These are phyloP conservation scores for Botrytis hyacinthi DNA, from an alignment of 2,329 filamentous ascomycete genomes.

Conservation along the genomic window DNA sequence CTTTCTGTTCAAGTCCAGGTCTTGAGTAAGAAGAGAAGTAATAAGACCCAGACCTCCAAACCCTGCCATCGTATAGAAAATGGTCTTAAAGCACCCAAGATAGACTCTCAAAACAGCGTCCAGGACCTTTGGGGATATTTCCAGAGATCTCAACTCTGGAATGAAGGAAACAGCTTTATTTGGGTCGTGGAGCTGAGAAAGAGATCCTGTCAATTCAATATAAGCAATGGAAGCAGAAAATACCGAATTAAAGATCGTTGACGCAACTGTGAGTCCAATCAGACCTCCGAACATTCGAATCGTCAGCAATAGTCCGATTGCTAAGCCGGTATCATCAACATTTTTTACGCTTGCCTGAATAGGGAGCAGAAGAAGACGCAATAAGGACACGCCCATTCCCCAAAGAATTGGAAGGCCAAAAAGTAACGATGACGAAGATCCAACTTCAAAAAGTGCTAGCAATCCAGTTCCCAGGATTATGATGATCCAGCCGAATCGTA, in stretches of 20 bases:
- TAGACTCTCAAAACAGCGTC: background rate
- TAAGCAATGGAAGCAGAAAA: slow-evolving; percentile 26
- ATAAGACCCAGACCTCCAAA: background rate
- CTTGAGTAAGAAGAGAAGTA: background rate
- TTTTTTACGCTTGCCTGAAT: slow-evolving; percentile 39
- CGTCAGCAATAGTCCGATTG: slow-evolving; percentile 39
- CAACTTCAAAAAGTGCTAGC: background rate
- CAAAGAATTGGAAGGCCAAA: background rate
- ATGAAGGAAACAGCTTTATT: background rate
- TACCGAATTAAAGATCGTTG: slow-evolving; percentile 40
- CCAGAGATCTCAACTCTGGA: background rate
- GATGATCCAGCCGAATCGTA: background rate
- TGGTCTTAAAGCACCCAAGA: background rate
- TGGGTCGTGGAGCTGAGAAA: background rate
- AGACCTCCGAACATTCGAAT: slow-evolving; percentile 43
- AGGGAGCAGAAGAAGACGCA: slow-evolving; percentile 28
- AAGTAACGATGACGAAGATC: background rate
- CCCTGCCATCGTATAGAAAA: background rate
- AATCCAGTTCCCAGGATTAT: background rate
- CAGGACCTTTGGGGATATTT: background rate
- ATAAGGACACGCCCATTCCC: background rate
- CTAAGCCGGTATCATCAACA: slow-evolving; percentile 41
- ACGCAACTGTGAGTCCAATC: slow-evolving; percentile 40
- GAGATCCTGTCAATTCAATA: background rate
- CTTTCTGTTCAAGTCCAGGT: background rate